Evolutionary conservation across 495 filamentous ascomycete genomes (phyloP), one percentile per base, ranked within the genome.

Genomic region (Aspergillus nidulans): DNA sequence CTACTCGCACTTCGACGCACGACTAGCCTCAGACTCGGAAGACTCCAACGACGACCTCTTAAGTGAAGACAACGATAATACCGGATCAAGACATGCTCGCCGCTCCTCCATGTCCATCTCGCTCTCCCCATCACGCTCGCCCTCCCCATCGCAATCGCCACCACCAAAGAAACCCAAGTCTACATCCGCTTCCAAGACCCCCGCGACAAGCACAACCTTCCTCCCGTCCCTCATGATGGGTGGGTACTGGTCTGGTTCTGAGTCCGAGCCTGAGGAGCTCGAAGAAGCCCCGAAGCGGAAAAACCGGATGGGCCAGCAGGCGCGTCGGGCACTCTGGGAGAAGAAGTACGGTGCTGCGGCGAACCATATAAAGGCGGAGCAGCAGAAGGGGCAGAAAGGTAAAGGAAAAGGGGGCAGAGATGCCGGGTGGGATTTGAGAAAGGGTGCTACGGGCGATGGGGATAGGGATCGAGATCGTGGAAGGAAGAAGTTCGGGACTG

Each of bases 181-280:
- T 53, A 24, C 52, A 42, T 34, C 63, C 70, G 52, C 65, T 65
- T 55, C 49, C 53, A 61, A 61, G 26, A 52, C 73, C 25, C 32
- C 62, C 16, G 65, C 72, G 16, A 80, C 75, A 50, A 85, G 85
- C 7, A 87, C 90, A 0, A 87, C 83, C 1, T 96, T 97, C 77
- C 79, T 98, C 3, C 95, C 94, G 2, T 86, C 89, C 6, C 79
- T 98, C 2, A 81, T 75, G 54, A 87, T 92, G 80, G 87, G 87
- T 16, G 92, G 91, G 42, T 98, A 98, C 74, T 87, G 87, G 70
- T 97, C 92, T 16, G 94, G 91, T 59, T 92, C 89, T 3, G 91
- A 92, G 58, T 78, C 81, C 1, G 85, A 85, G 48, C 63, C 72
- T 13, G 75, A 78, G 20, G 68, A 75, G 15, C 59, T 68, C 12